Evolutionary conservation across 2,329 filamentous ascomycete genomes (phyloP).

Genomic region (Magnaporthiopsis poae): DNA sequence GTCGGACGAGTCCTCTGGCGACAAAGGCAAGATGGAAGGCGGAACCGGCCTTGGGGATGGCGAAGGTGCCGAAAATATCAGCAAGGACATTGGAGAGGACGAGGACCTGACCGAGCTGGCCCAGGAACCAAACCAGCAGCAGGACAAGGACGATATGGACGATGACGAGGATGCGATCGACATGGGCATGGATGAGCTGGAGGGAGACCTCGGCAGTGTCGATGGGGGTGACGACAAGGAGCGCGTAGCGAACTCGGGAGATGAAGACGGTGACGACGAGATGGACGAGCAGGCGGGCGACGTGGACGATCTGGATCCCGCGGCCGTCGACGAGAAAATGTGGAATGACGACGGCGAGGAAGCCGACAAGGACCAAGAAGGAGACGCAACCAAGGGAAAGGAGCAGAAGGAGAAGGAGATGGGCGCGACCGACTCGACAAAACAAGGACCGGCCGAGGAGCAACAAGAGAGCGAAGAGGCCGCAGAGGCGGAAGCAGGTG

Average conservation of each 20-base stretch:
- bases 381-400: conserved; percentile 60
- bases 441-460: conserved; percentile 38
- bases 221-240: conserved; percentile 54
- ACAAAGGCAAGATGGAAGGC: conserved; percentile 71
- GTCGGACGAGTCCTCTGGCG: conserved; percentile 56
- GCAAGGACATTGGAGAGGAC: conserved; percentile 87
- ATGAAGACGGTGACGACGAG: conserved; percentile 58
- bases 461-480: conserved; percentile 29
- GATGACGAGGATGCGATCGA: conserved; percentile 80
- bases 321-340: conserved; percentile 93
- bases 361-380: conserved; percentile 72
- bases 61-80: conserved; percentile 92
- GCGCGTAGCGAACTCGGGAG: conserved; percentile 49
- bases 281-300: conserved; percentile 85
- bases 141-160: conserved; percentile 57
- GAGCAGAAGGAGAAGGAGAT: conserved; percentile 52
- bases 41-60: conserved; percentile 93
- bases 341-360: conserved; percentile 82
- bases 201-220: conserved; percentile 65
- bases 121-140: conserved; percentile 65
- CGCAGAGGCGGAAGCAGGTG: conserved; percentile 42
- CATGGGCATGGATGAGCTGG: conserved; percentile 83
- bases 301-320: conserved; percentile 81
- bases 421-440: conserved; percentile 46
- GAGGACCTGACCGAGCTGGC: conserved; percentile 88